Percentiles rank a stretch among this genome's conserved stretches.
Conservation (phyloP, 768 basidiomycete genomes). For the Butyriboletus loyo region DNA sequence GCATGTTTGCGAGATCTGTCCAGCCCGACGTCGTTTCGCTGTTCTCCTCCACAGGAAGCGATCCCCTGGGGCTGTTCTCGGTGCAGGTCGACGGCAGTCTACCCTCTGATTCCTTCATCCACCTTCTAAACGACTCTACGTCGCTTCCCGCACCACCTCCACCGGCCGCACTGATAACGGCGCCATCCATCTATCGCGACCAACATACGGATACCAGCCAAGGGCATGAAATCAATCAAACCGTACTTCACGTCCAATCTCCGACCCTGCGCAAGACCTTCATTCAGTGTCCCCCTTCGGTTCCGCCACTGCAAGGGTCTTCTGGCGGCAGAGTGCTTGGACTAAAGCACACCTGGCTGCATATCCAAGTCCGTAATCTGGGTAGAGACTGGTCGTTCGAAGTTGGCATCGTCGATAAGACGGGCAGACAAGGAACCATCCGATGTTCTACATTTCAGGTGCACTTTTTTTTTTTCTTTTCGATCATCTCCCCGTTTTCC, state of each 20-base stretch:
- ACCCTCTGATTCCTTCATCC: slow-evolving; percentile 61
- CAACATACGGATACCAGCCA: slow-evolving; percentile 31
- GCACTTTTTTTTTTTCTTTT: background rate
- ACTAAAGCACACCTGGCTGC: slow-evolving; percentile 69
- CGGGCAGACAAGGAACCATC: slow-evolving; percentile 55
- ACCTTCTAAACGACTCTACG: slow-evolving; percentile 57
- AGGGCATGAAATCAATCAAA: slow-evolving; percentile 49
- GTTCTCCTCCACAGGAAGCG: slow-evolving; percentile 69
- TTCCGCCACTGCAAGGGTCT: slow-evolving; percentile 6
- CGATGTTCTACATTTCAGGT: slow-evolving; percentile 85
- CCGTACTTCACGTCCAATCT: slow-evolving; percentile 77
- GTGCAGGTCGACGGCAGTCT: slow-evolving; percentile 45
- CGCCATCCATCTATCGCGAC: slow-evolving; percentile 33
- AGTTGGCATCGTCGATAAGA: slow-evolving; percentile 66
- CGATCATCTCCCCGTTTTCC: background rate
- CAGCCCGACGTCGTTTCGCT: slow-evolving; percentile 67
- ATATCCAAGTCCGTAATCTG: slow-evolving; percentile 70
- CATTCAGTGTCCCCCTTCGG: slow-evolving; percentile 56
- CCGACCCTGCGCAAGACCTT: slow-evolving; percentile 67
- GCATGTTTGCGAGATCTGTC: slow-evolving; percentile 53
- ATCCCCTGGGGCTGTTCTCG: slow-evolving; percentile 58
- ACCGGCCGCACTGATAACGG: slow-evolving; percentile 46
- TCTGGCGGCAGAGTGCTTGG: slow-evolving; percentile 40
- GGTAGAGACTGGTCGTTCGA: slow-evolving; percentile 73
- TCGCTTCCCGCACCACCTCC: slow-evolving; percentile 45